Evolutionary conservation across 805 yeast species (phyloP), one percentile per base, ranked within the genome.

Genomic region (Phaffomyces opuntiae): DNA sequence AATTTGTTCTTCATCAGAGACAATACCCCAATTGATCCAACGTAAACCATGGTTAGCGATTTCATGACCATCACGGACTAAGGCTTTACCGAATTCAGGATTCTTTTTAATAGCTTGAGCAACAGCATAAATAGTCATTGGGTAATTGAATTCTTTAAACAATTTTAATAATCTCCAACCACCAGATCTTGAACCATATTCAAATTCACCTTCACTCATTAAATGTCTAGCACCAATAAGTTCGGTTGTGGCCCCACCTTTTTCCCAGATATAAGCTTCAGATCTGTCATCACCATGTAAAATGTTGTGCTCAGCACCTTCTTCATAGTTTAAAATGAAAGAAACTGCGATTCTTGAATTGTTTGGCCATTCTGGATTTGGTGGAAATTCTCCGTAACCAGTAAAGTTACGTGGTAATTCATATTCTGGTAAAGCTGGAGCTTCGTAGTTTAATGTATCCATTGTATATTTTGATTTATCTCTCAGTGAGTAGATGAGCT

Each of bases 1-100:
- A 39, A 62, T 56, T 49, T 67, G 68, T 34, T 57, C 63, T 42
- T 62, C 67, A 38, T 63, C 62, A 9, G 56, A 42, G 19, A 49
- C 39, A 35, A 46, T 44, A 31, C 55, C 59, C 57, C 62, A 66
- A 45, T 62, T 61, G 39, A 64, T 49, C 72, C 72, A 67, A 24
- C 71, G 53, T 34, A 61, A 52, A 9, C 67, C 67, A 48, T 67
- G 72, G 34, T 65, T 63, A 17, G 63, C 68, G 31, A 67, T 64
- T 45, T 67, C 70, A 50, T 64, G 68, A 9, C 70, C 71, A 36
- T 61, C 69, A 38, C 66, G 58, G 32, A 56, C 62, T 44, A 64
- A 61, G 1, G 67, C 70, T 32, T 54, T 53, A 17, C 66, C 69
- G 35, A 65, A 66, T 13, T 51, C 59, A 5, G 66, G 64, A 39